Evolutionary conservation across 305 asterid species (phyloP).

Genomic region (Fraxinus ornus): DNA sequence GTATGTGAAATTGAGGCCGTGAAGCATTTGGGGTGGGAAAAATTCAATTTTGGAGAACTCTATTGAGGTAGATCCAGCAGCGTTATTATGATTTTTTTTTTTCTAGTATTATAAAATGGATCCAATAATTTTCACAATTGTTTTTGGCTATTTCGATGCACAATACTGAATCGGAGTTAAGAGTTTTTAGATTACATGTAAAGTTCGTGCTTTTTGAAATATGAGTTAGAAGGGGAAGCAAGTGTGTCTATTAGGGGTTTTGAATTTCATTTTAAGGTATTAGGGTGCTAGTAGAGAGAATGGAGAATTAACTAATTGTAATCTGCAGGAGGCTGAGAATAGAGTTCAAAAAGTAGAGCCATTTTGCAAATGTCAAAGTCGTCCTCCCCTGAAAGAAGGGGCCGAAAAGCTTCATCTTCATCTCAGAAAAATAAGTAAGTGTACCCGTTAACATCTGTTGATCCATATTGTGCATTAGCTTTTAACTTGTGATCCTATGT

Average conservation of each 20-base stretch:
- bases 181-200: neutral
- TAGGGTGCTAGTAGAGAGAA: conserved; percentile 16
- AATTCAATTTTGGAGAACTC: conserved; percentile 24
- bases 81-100: conserved; percentile 1
- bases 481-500: neutral
- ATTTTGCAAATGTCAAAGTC: conserved; percentile 64
- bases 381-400: conserved; percentile 42
- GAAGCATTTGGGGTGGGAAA: conserved; percentile 26
- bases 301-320: conserved; percentile 24
- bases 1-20: conserved; percentile 21
- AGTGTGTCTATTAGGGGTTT: neutral
- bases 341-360: conserved; percentile 32
- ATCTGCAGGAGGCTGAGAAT: conserved; percentile 44
- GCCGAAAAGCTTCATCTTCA: conserved; percentile 42
- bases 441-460: conserved; percentile 9
- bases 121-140: neutral
- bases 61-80: conserved; percentile 26
- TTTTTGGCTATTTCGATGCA: conserved; percentile 17
- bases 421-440: conserved; percentile 52
- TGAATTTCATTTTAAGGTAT: conserved; percentile 12
- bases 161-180: neutral
- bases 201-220: neutral
- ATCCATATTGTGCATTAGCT: neutral
- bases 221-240: conserved; percentile 12
- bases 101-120: neutral